Conservation (phyloP, 371 early-diverging fungal genomes). For the Furculomyces boomerangus region DNA sequence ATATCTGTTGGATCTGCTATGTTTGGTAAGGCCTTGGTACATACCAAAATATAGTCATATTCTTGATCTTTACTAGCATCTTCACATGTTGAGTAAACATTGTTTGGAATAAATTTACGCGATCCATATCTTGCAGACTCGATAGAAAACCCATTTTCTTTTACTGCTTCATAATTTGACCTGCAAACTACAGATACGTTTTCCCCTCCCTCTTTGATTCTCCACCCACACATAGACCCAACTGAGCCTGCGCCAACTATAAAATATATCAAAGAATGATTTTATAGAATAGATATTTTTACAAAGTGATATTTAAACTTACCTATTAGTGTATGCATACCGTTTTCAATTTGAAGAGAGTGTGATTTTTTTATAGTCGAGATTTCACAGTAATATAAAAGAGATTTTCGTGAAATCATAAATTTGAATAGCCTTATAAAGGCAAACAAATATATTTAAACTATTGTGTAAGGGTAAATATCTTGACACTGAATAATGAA, state of each 20-base stretch:
- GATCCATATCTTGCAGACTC: constrained; percentile 40
- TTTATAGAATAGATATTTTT: no score
- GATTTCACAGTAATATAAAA: no score
- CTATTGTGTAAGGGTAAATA: no score
- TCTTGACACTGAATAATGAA: no score
- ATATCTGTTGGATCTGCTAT: constrained; percentile 37
- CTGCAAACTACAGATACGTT: constrained; percentile 61
- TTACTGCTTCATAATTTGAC: constrained; percentile 51
- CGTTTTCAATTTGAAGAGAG: no score
- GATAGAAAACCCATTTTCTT: constrained; percentile 40
- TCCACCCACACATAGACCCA: constrained; percentile 53
- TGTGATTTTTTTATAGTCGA: no score
- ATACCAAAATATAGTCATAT: constrained; percentile 54
- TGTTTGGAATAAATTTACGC: constrained; percentile 36
- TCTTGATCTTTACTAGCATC: constrained; percentile 23
- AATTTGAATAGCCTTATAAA: no score
- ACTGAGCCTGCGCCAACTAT: constrained; percentile 69
- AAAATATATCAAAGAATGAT: no score
- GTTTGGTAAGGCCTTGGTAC: constrained; percentile 56
- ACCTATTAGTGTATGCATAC: no score
- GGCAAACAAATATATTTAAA: no score
- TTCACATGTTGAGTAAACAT: constrained; percentile 32
- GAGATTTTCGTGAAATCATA: no score
- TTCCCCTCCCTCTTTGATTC: constrained; percentile 33
- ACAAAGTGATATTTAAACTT: no score